A percentile compares a stretch with the other conserved stretches of the same genome.
Evolutionary conservation across 345 rosid genomes (phyloP).

Genomic region (Psidium friedrichsthalianum): DNA sequence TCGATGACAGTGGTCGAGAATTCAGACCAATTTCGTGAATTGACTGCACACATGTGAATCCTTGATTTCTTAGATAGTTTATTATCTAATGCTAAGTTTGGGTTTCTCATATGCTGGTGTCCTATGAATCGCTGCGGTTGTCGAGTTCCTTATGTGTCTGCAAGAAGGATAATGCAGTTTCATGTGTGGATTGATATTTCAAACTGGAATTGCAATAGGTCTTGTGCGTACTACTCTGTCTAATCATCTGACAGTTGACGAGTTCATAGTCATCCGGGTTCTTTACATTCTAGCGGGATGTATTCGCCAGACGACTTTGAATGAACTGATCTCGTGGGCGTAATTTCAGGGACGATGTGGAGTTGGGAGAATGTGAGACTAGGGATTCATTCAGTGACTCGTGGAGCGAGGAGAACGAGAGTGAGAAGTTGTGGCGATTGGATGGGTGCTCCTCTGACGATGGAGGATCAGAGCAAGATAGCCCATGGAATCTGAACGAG

Average conservation of each 20-base stretch:
- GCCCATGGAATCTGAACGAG: slow-evolving; percentile 50
- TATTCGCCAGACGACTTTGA: neutral
- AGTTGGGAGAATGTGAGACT: slow-evolving; percentile 59
- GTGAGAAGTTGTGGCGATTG: slow-evolving; percentile 70
- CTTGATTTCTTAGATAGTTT: neutral
- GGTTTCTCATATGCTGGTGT: neutral
- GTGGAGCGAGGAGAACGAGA: slow-evolving; percentile 79
- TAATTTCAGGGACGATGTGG: slow-evolving; percentile 60
- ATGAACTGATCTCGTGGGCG: neutral
- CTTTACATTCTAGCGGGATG: neutral
- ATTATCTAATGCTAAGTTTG: neutral
- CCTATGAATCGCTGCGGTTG: neutral
- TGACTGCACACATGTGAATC: neutral
- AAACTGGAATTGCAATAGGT: neutral
- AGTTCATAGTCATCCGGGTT: neutral
- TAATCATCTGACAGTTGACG: neutral
- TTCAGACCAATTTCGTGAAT: neutral
- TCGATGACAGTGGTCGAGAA: neutral
- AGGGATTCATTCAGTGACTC: slow-evolving; percentile 86
- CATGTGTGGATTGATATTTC: neutral
- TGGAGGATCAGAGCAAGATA: slow-evolving; percentile 70
- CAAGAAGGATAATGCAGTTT: neutral
- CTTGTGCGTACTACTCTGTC: neutral
- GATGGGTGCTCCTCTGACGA: slow-evolving; percentile 87
- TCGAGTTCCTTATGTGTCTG: neutral